These are phyloP conservation scores for Coelastrella sp. DNA, from an alignment of 139 green algal species.

Conservation along the genomic window DNA sequence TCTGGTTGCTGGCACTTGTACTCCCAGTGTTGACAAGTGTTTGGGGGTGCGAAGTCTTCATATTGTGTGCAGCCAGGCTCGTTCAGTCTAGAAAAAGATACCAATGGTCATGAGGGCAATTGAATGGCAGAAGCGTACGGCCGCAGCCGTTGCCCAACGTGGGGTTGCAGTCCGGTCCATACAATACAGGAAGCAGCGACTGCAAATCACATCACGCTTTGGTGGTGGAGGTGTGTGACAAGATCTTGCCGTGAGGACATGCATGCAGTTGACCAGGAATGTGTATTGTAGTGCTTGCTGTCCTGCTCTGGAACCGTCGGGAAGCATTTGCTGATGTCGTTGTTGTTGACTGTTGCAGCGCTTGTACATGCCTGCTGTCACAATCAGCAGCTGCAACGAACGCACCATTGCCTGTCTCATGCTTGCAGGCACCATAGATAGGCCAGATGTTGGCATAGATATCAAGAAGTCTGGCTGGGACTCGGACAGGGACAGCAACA, in stretches of 20 bases:
- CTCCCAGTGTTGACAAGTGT: not conserved
- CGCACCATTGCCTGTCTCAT: too few species aligned
- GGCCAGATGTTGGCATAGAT: constrained; percentile 29
- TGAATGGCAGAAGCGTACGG: not conserved
- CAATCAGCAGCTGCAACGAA: too few species aligned
- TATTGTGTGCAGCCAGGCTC: too few species aligned
- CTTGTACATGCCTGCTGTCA: too few species aligned
- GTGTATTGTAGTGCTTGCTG: not conserved
- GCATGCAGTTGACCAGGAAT: not conserved
- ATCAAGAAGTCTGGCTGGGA: constrained; percentile 47
- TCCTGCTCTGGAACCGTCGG: not conserved
- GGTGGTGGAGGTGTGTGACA: not conserved
- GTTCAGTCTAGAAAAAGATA: not conserved
- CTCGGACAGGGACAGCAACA: constrained; percentile 37
- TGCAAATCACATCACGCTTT: constrained; percentile 3
- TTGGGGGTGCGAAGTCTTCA: too few species aligned
- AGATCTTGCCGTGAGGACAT: too few species aligned
- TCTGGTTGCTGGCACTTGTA: not conserved
- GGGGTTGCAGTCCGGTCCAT: not conserved
- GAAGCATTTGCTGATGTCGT: not conserved
- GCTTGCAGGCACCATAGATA: constrained; percentile 11
- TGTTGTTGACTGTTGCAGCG: not conserved
- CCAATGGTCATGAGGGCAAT: not conserved
- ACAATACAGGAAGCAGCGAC: not conserved
- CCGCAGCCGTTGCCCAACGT: not conserved